Evolutionary conservation across 352 stramenopile species (phyloP), one percentile per base, ranked within the genome.

Genomic region (Globisporangium abappressorium): DNA sequence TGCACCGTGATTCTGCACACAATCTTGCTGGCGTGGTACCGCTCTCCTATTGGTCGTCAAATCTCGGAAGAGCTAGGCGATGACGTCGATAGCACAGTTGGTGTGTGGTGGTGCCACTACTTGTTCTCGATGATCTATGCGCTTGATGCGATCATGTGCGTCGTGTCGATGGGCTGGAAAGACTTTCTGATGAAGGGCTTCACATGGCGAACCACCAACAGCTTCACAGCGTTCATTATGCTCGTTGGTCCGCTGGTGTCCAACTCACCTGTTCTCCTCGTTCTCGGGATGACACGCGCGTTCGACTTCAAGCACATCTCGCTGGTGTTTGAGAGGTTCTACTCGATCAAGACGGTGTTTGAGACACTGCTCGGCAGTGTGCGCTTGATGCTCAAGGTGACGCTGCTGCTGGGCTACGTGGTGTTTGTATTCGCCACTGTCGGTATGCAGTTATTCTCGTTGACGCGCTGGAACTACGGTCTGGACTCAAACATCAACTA

Each of bases 181-280:
- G 87, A 93, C 49, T 95, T 95, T 30, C 64, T 95, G 22, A 90
- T 93, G 82, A 93, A 91, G 72, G 83, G 85, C 0, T 93, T 93
- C 60, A 93, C 85, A 11, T 93, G 85, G 83, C 74, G 85, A 33
- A 93, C 85, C 0, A 81, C 84, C 15, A 93, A 93, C 53, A 90
- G 74, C 64, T 72, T 85, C 15, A 91, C 85, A 14, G 83, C 85
- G 1, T 92, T 93, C 66, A 72, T 91, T 26, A 93, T 93, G 85
- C 70, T 93, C 6, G 79, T 90, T 0, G 85, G 85, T 0, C 84
- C 85, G 14, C 68, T 91, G 14, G 34, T 95, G 12, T 87, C 82
- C 0, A 43, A 82, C 57, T 93, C 84, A 0, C 80, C 85, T 0
- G 79, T 90, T 8, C 53, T 94, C 0, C 71, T 95, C 1, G 80